A percentile compares a stretch with the other conserved stretches of the same genome.
phyloP scores from a whole-genome alignment of 2,329 filamentous ascomycete genomes.

The Parastagonospora nodorum region DNA sequence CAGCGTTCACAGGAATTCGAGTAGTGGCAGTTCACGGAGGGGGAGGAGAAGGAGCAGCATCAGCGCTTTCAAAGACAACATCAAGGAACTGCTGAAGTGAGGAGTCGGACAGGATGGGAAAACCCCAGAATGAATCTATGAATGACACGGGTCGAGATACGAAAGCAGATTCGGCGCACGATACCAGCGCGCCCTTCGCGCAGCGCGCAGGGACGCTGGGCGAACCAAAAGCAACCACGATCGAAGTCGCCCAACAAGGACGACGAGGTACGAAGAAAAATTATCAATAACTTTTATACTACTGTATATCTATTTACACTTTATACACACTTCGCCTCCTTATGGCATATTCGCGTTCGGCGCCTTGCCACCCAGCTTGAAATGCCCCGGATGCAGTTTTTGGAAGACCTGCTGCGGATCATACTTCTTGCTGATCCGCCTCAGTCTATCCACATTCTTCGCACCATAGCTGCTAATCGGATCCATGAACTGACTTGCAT shows the following conservation, averaged over 20 bases:
- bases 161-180: background rate
- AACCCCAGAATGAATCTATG: too few species aligned
- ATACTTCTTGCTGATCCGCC: constrained; percentile 42
- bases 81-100: constrained; percentile 5
- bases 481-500: constrained; percentile 50
- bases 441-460: constrained; percentile 41
- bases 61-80: constrained; percentile 5
- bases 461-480: constrained; percentile 42
- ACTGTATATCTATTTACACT: background rate
- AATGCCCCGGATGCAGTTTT: constrained; percentile 46
- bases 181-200: too few species aligned
- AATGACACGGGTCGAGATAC: background rate
- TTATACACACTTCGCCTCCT: background rate
- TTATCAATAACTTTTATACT: background rate
- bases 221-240: too few species aligned
- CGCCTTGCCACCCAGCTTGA: constrained; percentile 35
- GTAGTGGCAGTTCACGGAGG: background rate
- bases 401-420: constrained; percentile 50
- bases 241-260: too few species aligned
- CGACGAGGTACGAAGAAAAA: background rate
- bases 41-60: constrained; percentile 4
- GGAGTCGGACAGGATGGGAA: too few species aligned
- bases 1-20: background rate
- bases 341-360: constrained; percentile 6
- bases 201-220: too few species aligned